Base-by-base conservation (phyloP, 1,284 basidiomycete genomes). In the Cronartium quercuum region DNA sequence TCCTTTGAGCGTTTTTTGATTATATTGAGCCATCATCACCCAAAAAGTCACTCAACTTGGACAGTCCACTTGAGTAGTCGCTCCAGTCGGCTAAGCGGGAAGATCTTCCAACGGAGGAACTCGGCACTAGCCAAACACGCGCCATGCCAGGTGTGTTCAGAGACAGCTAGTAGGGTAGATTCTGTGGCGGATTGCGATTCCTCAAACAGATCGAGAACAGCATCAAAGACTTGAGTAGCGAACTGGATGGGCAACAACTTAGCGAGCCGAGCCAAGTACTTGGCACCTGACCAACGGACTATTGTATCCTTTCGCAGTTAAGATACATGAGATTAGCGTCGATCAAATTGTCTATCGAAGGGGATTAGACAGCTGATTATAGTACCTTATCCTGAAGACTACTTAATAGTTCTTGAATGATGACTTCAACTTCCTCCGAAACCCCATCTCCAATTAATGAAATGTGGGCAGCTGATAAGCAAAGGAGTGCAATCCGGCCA, bases 281-380 rank as follows among this genome's bases (percentile, higher is more conserved):
- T 99, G 5, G 96, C 92, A 1, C 92, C 88, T 10, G 94, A 94
- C 86, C 93, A 98, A 62, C 96, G 90, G 24, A 98, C 93, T 38
- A 94, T 85, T 0, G 96, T 97, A 80, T 98, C 94, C 92, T 96
- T 78, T 21, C 29, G 29, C 13, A 73, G 29, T 29, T 2, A 29
- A n/a, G 66, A 66, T 24, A 55, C 13, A 24, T 62, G 35, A 24
- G 69, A 61, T 65, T 63, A 42, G 63, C 34, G 61, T 55, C 57
- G 51, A 66, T 58, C 60, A 62, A 69, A 35, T 51, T 71, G 3
- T 51, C 24, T 9, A 41, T 21, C 35, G n/a, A 2, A 55, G n/a
- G 29, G 18, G 29, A 55, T 55, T 29, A 13, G 29, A 3, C 6
- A 55, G 18, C 13, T 61, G 29, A 70, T 75, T 42, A 34, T 79